A percentile compares a stretch with the other conserved stretches of the same genome.
Evolutionary conservation across 345 rosid species (phyloP).

Genomic region (Euphorbia tirucalli): DNA sequence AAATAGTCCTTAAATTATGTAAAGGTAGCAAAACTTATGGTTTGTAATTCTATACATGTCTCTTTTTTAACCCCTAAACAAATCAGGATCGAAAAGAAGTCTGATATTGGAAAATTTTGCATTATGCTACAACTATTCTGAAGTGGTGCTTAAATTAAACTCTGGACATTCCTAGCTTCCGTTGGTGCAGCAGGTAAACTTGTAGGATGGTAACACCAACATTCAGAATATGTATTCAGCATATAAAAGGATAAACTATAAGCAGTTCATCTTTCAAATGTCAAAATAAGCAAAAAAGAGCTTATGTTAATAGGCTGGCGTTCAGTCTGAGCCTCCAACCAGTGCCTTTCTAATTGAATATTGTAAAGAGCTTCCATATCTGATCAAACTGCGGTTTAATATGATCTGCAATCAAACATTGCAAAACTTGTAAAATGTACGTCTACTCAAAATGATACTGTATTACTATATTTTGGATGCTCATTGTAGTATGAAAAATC

Average conservation of each 20-base stretch:
- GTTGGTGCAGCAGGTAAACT: constrained; percentile 64
- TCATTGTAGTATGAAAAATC: constrained; percentile 59
- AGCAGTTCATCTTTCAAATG: not conserved
- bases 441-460: constrained; percentile 6
- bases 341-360: constrained; percentile 73
- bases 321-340: constrained; percentile 80
- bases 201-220: constrained; percentile 53
- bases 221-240: constrained; percentile 6
- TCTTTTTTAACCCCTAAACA: not conserved
- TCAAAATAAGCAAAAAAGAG: not conserved
- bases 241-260: not conserved
- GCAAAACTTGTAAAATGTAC: constrained; percentile 1
- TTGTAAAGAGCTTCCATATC: constrained; percentile 62
- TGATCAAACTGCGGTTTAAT: constrained; percentile 62
- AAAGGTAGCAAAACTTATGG: not conserved
- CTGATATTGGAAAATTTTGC: constrained; percentile 4
- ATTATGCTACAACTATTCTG: not conserved
- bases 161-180: constrained; percentile 60
- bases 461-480: constrained; percentile 78
- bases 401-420: constrained; percentile 49
- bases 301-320: constrained; percentile 47
- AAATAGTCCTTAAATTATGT: not conserved
- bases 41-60: constrained; percentile 8
- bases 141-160: constrained; percentile 37
- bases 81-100: not conserved